Evolutionary conservation across 495 filamentous ascomycete genomes (phyloP), one percentile per base, ranked within the genome.

Genomic region (Hapsidospora chrysogenum): DNA sequence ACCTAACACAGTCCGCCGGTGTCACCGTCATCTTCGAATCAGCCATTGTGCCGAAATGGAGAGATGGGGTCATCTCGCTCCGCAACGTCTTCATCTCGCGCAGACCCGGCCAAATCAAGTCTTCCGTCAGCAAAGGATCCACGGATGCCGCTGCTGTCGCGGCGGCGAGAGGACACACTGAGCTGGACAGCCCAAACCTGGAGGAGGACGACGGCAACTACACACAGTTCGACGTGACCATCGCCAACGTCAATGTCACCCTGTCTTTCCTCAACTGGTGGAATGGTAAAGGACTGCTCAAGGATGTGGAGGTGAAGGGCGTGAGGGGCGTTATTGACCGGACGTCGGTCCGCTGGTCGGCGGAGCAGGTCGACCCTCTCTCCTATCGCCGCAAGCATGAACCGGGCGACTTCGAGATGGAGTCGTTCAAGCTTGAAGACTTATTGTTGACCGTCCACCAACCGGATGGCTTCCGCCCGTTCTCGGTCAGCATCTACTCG

Each of bases 181-280:
- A 58, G 4, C 10, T 38, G 10, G 39, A 35, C 27, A 25, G 44
- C 4, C 36, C 53, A 4, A 50, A 52, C 38, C n/a, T n/a, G n/a
- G 70, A 74, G 37, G 80, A 81, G 36, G 87, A 95, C 45, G 86
- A 96, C 51, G 81, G 77, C 4, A 96, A 96, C 42, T 96, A 95
- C 51, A 95, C 86, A 0, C 89, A 97, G 46, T 97, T 96, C 47
- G 89, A 97, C 46, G 52, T 96, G 10, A 93, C 92, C 0, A 80
- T 97, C 33, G 81, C 92, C 37, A 87, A 82, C 0, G 84, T 97
- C 32, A 92, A 95, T 45, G 92, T 97, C 17, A 95, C 87, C 0
- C 55, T 97, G n/a, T 97, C 89, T 0, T 95, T 97, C 43, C 67
- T 82, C 2, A 94, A 93, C 47, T 97, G 89, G 89, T 83, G 92